These are phyloP conservation scores for Rosa lucieae DNA, from an alignment of 306 rosid species.

Conservation along the genomic window DNA sequence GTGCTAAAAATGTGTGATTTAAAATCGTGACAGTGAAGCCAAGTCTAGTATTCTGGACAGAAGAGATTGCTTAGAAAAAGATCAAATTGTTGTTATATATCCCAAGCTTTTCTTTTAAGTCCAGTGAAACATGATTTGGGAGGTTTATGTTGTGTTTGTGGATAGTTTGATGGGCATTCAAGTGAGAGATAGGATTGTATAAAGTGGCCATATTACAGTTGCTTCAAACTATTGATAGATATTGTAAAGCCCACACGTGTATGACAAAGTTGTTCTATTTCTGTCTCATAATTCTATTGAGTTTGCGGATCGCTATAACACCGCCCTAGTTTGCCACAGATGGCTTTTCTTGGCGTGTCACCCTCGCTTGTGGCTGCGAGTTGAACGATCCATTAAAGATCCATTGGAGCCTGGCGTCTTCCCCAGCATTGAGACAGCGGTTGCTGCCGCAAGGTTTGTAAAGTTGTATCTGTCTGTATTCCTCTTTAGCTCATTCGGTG, in stretches of 20 bases:
- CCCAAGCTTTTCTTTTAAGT: background rate
- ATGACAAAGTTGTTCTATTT: slow-evolving; percentile 23
- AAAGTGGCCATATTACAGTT: background rate
- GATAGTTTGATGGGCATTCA: background rate
- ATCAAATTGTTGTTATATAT: background rate
- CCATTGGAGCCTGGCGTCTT: slow-evolving; percentile 73
- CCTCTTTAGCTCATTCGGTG: background rate
- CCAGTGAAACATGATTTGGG: background rate
- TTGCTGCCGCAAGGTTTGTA: slow-evolving; percentile 80
- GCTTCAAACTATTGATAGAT: slow-evolving; percentile 4
- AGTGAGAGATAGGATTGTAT: background rate
- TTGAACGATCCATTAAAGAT: slow-evolving; percentile 73
- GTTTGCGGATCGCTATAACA: slow-evolving; percentile 99
- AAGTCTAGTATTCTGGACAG: too few relatives aligned
- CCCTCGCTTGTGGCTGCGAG: slow-evolving; percentile 93
- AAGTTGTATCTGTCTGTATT: slow-evolving; percentile 8
- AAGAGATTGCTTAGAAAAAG: background rate
- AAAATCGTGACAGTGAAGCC: background rate
- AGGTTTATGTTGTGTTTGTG: background rate
- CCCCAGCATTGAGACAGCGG: slow-evolving; percentile 79
- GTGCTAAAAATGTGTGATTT: background rate
- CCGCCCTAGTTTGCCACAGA: slow-evolving; percentile 99
- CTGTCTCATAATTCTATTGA: slow-evolving; percentile 70
- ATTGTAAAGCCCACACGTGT: slow-evolving; percentile 8
- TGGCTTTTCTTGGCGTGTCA: slow-evolving; percentile 95